Percentiles rank a stretch among this genome's conserved stretches.
phyloP scores from a whole-genome alignment of 106 monocot species.

The Dioscorea alata region DNA sequence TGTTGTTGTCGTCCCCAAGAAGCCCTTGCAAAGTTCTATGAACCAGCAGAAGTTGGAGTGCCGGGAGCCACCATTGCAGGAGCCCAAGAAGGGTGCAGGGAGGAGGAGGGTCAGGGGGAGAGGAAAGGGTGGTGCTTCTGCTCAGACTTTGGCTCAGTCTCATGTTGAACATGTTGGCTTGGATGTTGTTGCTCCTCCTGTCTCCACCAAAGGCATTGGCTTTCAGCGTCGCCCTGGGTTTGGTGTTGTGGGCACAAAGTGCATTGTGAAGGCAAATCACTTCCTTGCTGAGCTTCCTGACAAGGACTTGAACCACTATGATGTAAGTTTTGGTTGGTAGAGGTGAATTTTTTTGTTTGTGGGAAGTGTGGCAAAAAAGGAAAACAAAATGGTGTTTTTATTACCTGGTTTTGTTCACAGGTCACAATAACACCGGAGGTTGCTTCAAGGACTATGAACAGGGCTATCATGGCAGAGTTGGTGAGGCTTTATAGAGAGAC shows the following conservation, averaged over 20 bases:
- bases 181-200: slow-evolving; percentile 26
- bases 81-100: slow-evolving; percentile 25
- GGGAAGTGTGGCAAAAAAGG: too few relatives aligned
- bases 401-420: slow-evolving; percentile 17
- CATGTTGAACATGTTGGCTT: background rate
- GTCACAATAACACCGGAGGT: slow-evolving; percentile 67
- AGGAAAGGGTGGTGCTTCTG: slow-evolving; percentile 6
- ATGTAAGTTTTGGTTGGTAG: slow-evolving; percentile 38
- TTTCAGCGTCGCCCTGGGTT: slow-evolving; percentile 69
- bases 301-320: slow-evolving; percentile 87
- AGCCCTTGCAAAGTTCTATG: slow-evolving; percentile 34
- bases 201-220: slow-evolving; percentile 41
- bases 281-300: slow-evolving; percentile 76
- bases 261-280: slow-evolving; percentile 94
- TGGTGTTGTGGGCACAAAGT: slow-evolving; percentile 62
- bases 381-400: too few relatives aligned
- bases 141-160: background rate
- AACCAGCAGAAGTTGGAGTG: slow-evolving; percentile 30
- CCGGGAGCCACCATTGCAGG: background rate
- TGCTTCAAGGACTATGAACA: slow-evolving; percentile 46
- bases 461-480: slow-evolving; percentile 62
- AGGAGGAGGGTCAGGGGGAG: slow-evolving; percentile 33
- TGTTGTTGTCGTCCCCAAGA: slow-evolving; percentile 27
- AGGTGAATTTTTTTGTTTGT: too few relatives aligned
- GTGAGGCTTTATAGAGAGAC: slow-evolving; percentile 58